These are phyloP conservation scores for Salvia sclarea DNA, from an alignment of 305 asterid genomes.

Conservation along the genomic window DNA sequence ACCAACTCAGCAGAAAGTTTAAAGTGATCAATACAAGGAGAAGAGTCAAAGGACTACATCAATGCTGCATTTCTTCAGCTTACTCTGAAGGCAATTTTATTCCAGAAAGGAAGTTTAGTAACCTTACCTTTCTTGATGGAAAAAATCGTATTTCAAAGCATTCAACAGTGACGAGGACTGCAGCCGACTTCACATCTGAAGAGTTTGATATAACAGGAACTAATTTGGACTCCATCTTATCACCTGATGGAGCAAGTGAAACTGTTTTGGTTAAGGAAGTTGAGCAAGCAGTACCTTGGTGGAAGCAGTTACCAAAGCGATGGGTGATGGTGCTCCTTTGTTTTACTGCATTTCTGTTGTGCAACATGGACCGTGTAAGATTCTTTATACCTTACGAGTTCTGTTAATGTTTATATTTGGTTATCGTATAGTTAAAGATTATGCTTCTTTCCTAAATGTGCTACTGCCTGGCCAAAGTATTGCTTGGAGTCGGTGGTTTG, in stretches of 20 bases:
- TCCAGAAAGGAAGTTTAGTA: constrained; percentile 48
- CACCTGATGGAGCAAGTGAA: constrained; percentile 60
- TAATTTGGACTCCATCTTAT: constrained; percentile 44
- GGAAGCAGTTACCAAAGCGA: constrained; percentile 83
- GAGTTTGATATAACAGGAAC: constrained; percentile 64
- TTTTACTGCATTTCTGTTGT: constrained; percentile 78
- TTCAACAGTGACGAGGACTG: constrained; percentile 49
- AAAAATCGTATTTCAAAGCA: constrained; percentile 37
- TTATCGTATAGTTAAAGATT: background rate
- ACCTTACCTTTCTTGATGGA: constrained; percentile 44
- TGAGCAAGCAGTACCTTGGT: constrained; percentile 54
- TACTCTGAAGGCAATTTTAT: constrained; percentile 40
- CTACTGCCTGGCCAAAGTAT: constrained; percentile 5
- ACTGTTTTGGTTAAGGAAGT: constrained; percentile 42
- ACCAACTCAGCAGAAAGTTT: constrained; percentile 37
- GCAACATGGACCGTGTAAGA: constrained; percentile 98
- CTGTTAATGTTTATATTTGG: background rate
- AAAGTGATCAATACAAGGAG: constrained; percentile 38
- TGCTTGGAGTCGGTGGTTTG: constrained; percentile 10
- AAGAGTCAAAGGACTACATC: constrained; percentile 42
- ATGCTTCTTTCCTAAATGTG: background rate
- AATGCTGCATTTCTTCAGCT: constrained; percentile 43
- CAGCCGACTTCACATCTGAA: constrained; percentile 77
- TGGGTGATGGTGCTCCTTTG: constrained; percentile 91
- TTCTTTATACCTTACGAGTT: constrained; percentile 7